These are phyloP conservation scores for Spinacia oleracea DNA, from an alignment of 179 eudicot species.

Conservation along the genomic window DNA sequence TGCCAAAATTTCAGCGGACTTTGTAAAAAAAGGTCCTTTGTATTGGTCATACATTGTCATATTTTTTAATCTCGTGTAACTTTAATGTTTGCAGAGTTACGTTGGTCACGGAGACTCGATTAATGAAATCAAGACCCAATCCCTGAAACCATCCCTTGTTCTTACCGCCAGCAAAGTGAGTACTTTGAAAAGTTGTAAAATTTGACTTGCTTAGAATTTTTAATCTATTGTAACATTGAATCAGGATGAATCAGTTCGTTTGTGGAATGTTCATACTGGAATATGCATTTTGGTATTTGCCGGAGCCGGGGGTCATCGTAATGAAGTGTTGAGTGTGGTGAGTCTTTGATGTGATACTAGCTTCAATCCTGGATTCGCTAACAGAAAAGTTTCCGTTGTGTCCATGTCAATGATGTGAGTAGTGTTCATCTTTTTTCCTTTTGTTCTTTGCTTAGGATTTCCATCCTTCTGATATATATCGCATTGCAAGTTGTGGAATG, in stretches of 20 bases:
- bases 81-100: constrained; percentile 59
- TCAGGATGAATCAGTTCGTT: constrained; percentile 98
- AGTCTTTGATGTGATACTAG: constrained; percentile 25
- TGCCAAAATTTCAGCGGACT: neutral
- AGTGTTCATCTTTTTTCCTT: constrained; percentile 1
- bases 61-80: neutral
- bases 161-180: constrained; percentile 96
- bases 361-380: too few relatives aligned
- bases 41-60: too few relatives aligned
- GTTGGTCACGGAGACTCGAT: constrained; percentile 98
- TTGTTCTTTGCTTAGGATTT: constrained; percentile 58
- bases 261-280: constrained; percentile 98
- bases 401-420: neutral
- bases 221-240: constrained; percentile 22
- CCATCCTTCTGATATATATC: constrained; percentile 95
- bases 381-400: neutral
- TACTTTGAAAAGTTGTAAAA: neutral
- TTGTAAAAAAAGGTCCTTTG: too few relatives aligned
- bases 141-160: constrained; percentile 82
- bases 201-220: neutral
- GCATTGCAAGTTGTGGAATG: constrained; percentile 99
- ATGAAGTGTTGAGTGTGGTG: constrained; percentile 99
- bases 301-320: constrained; percentile 98
- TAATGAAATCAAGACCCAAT: constrained; percentile 89
- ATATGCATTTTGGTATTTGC: constrained; percentile 97